Base-by-base conservation (phyloP, 108 stramenopile species). In the Fragilariopsis cylindrus region DNA sequence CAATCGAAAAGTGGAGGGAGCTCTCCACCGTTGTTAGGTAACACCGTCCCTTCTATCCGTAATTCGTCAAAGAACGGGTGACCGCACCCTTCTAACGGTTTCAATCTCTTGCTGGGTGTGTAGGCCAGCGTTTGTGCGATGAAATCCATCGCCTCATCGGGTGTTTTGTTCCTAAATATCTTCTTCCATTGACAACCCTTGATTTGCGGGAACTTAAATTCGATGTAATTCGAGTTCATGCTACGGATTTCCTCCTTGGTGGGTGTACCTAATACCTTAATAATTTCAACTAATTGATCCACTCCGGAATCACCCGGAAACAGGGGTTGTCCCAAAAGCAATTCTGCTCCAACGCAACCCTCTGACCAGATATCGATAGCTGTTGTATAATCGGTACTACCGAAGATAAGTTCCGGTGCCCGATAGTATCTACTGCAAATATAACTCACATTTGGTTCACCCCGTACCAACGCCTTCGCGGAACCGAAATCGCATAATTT, bases 181-280 rank as follows among this genome's bases (percentile, higher is more conserved):
- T 95, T 94, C 49, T 88, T 85, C 98, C 98, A 98, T 75, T 96
- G 96, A 74, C 96, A 96, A 19, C 97, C 96, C 83, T 97, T 93
- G 84, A 99, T 98, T 80, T 98, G 97, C 39, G 99, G 99, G 82
- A 99, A 99, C 81, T 98, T 98, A 85, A 98, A 98, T 76, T 98
- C 96, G 58, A 95, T 97, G 81, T 98, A 98, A 72, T 94, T 97
- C 16, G 94, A 91, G 83, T 99, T 99, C 98, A 99, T 98, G 68
- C 91, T 87, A 21, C 78, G 62, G 63, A 99, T 97, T 78, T 99
- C 97, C 73, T 98, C 97, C 64, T 96, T 81, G 21, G 98, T 97
- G 15, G 99, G 99, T 64, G 99, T 98, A 18, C 98, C 99, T 15
- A 99, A 86, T 1, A 98, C 96, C 87, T 98, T 98, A 85, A 98